Evolutionary conservation across 331 rosid genomes (phyloP), one percentile per base, ranked within the genome.

Genomic region (Pyracantha coccinea): DNA sequence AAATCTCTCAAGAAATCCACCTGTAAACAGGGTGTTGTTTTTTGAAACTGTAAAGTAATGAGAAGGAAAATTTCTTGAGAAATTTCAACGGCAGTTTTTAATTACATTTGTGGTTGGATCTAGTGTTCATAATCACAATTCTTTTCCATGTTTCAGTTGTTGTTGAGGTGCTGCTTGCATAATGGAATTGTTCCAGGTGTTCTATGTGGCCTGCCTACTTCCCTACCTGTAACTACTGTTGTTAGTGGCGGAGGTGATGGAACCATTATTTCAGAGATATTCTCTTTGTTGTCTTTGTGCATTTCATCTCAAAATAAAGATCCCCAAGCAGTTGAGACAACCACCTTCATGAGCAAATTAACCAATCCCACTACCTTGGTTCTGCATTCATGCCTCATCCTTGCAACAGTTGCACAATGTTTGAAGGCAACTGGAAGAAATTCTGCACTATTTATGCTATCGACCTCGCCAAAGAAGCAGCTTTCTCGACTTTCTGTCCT

Each of bases 181-280:
- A 87, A 77, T 85, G 89, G 81, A 77, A 78, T 75, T 73, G 87
- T 94, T 83, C 90, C 97, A 3, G 89, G 89, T 4, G 85, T 90
- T 20, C 88, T 94, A 27, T 94, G 99, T 85, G 92, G 94, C 69
- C 82, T 92, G 64, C 94, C 97, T 55, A 83, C 81, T 74, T 90
- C 97, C 77, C 91, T 94, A 66, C 99, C 99, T 8, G 92, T 85
- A 73, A 86, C 93, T 70, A 92, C 97, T 62, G 87, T 94, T 82
- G 97, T 94, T 63, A 92, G 97, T 77, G 97, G 97, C 11, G 94
- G 92, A 1, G 96, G 91, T 66, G 97, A 92, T 79, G 90, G 91
- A 44, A 92, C 96, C 70, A 82, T 94, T 77, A 82, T 92, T 67
- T 88, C 96, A 25, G 97, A 94, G 87, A 80, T 90, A 64, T 94